Conservation (phyloP, 441 rosid genomes). For the Gossypium lobatum region DNA sequence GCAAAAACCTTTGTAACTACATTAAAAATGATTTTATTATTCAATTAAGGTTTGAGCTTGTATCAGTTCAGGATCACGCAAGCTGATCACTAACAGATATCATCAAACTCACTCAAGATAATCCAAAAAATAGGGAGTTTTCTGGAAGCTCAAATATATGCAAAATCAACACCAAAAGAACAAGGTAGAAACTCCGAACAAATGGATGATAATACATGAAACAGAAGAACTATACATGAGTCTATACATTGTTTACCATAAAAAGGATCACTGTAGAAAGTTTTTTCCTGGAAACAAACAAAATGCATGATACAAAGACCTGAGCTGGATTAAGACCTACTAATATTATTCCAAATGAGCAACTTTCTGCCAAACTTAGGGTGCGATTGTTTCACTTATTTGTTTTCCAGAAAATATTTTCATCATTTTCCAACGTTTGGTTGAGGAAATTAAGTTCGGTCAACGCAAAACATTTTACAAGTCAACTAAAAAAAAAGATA, state of each 20-base stretch:
- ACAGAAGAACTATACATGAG: neutral
- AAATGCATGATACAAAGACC: neutral
- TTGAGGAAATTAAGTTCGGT: neutral
- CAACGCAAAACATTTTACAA: neutral
- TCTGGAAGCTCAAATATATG: neutral
- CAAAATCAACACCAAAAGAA: neutral
- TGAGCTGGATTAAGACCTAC: neutral
- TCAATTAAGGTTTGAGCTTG: neutral
- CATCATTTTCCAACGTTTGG: neutral
- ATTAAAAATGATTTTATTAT: neutral
- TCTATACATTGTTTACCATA: neutral
- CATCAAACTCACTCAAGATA: conserved; percentile 10
- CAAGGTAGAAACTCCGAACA: neutral
- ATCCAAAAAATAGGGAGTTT: neutral
- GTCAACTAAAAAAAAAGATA: neutral
- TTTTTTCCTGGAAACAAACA: neutral
- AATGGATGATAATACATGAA: neutral
- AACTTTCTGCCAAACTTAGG: neutral
- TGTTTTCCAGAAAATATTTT: neutral
- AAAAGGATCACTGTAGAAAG: neutral
- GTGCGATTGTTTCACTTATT: neutral
- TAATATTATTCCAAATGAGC: neutral
- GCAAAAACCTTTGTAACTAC: neutral
- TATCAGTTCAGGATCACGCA: neutral
- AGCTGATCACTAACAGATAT: neutral